A percentile compares a stretch with the other conserved stretches of the same genome.
These are phyloP conservation scores for Solanum clarkiae DNA, from an alignment of 257 asterid species.

Conservation along the genomic window DNA sequence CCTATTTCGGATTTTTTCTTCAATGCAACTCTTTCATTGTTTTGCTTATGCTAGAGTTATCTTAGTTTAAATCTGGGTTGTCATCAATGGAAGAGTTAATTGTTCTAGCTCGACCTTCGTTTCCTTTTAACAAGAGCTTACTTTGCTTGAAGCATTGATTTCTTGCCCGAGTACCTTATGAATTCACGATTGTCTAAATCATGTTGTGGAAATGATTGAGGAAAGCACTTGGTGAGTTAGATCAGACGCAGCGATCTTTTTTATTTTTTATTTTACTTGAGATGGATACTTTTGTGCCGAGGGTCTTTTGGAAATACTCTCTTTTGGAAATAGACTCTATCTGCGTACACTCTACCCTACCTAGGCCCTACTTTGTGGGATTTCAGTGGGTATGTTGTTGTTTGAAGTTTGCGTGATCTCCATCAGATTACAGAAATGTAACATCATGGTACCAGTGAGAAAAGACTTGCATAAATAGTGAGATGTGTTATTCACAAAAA, in stretches of 20 bases:
- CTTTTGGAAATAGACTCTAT: too few species aligned
- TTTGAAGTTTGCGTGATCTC: neutral
- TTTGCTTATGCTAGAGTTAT: neutral
- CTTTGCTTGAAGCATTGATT: neutral
- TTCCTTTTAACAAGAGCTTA: neutral
- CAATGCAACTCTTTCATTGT: neutral
- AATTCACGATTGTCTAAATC: neutral
- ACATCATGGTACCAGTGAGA: neutral
- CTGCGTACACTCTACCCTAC: too few species aligned
- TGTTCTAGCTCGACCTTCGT: neutral
- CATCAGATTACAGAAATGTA: neutral
- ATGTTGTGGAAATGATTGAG: neutral
- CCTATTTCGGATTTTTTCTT: neutral
- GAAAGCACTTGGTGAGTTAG: neutral
- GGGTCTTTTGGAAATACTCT: too few species aligned
- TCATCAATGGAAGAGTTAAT: neutral
- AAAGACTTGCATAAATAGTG: neutral
- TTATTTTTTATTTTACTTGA: neutral
- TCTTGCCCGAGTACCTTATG: neutral
- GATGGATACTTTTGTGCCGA: too few species aligned
- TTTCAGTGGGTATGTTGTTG: too few species aligned
- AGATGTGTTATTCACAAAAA: neutral
- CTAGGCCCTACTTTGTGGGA: too few species aligned
- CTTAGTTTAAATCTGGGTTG: neutral
- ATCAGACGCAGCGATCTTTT: neutral